phyloP scores from a whole-genome alignment of 2,329 filamentous ascomycete species.

The Colletotrichum zoysiae region DNA sequence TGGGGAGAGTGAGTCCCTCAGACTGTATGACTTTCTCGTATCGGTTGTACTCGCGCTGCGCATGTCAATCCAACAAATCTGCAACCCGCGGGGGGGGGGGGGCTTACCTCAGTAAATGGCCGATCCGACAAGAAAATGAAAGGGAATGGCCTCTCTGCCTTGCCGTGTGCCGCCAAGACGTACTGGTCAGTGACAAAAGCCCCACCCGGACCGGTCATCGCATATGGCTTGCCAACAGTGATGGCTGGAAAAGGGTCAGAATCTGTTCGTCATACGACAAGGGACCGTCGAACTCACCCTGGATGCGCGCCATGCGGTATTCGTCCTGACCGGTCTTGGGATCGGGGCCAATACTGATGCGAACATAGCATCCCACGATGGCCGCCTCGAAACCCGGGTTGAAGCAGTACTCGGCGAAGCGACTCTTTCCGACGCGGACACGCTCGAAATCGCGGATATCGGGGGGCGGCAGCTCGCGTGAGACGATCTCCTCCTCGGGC shows the following conservation, averaged over 20 bases:
- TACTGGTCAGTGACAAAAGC: constrained; percentile 89
- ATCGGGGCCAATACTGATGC: constrained; percentile 85
- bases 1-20: constrained; percentile 80
- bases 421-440: constrained; percentile 83
- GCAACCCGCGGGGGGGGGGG: not conserved
- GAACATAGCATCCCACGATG: constrained; percentile 86
- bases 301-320: constrained; percentile 91
- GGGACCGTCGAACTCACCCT: constrained; percentile 66
- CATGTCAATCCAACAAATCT: constrained; percentile 4
- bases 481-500: constrained; percentile 74
- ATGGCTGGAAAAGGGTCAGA: constrained; percentile 71
- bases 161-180: constrained; percentile 83
- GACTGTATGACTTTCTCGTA: constrained; percentile 81
- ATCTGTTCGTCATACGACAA: not conserved
- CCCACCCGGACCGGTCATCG: constrained; percentile 82
- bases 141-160: constrained; percentile 85
- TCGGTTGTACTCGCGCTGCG: constrained; percentile 80
- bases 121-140: constrained; percentile 92
- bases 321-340: constrained; percentile 77
- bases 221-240: constrained; percentile 83
- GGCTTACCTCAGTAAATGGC: constrained; percentile 80
- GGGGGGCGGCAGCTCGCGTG: constrained; percentile 77
- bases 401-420: constrained; percentile 93
- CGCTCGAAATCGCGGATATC: constrained; percentile 86
- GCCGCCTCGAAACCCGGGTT: constrained; percentile 88